phyloP scores from a whole-genome alignment of 2,329 filamentous ascomycete genomes.

The Hortaea sp. region DNA sequence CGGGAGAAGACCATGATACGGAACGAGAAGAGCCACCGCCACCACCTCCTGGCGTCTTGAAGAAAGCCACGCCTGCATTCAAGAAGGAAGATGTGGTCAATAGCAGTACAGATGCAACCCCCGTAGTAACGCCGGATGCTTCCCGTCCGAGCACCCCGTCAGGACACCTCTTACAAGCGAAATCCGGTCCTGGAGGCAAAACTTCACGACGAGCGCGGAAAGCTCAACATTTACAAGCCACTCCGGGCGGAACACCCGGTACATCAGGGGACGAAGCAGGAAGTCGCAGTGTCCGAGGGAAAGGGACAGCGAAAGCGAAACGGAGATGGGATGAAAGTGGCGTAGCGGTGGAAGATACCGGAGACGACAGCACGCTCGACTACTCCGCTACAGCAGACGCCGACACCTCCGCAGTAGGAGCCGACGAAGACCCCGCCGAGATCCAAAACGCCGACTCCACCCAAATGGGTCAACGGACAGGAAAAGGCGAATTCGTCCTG shows the following conservation, averaged over 20 bases:
- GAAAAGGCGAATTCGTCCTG: slow-evolving; percentile 84
- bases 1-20: slow-evolving; percentile 38
- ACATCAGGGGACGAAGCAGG: slow-evolving; percentile 73
- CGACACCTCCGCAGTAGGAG: slow-evolving; percentile 36
- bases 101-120: slow-evolving; percentile 58
- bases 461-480: slow-evolving; percentile 75
- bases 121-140: slow-evolving; percentile 58
- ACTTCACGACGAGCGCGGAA: slow-evolving; percentile 74
- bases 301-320: slow-evolving; percentile 61
- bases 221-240: slow-evolving; percentile 36
- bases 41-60: slow-evolving; percentile 34
- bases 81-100: slow-evolving; percentile 1
- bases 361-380: slow-evolving; percentile 70
- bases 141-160: slow-evolving; percentile 72
- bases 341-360: slow-evolving; percentile 59
- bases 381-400: slow-evolving; percentile 60
- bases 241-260: slow-evolving; percentile 43
- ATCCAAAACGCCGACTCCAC: slow-evolving; percentile 67
- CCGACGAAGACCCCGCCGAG: slow-evolving; percentile 36
- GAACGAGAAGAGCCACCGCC: slow-evolving; percentile 44
- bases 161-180: slow-evolving; percentile 60
- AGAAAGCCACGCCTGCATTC: slow-evolving; percentile 36
- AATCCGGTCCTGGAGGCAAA: slow-evolving; percentile 60
- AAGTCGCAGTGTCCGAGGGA: slow-evolving; percentile 39
- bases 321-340: slow-evolving; percentile 90